These are phyloP conservation scores for Gentiana straminea DNA, from an alignment of 257 asterid species.

Conservation along the genomic window DNA sequence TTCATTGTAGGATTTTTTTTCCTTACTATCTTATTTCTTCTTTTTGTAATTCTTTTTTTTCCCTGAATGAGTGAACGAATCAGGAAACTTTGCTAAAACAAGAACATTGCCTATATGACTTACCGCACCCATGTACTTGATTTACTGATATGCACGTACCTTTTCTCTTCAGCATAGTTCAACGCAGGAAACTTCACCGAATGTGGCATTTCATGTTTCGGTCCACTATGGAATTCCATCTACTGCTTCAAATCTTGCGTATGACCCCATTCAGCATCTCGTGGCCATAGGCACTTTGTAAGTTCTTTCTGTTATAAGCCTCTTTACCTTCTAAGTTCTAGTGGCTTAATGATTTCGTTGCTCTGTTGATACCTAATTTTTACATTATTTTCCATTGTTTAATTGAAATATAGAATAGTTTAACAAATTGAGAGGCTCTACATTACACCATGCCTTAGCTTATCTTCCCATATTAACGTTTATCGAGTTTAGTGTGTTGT, in stretches of 20 bases:
- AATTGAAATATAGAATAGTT: neutral
- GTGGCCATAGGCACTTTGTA: slow-evolving; percentile 92
- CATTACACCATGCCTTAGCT: too few species aligned
- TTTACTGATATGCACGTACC: slow-evolving; percentile 2
- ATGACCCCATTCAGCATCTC: slow-evolving; percentile 73
- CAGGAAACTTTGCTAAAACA: too few species aligned
- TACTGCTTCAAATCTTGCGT: slow-evolving; percentile 75
- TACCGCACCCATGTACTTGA: neutral
- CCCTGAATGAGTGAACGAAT: too few species aligned
- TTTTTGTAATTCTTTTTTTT: too few species aligned
- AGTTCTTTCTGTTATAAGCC: slow-evolving; percentile 10
- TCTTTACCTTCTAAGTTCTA: too few species aligned
- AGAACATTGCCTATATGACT: too few species aligned
- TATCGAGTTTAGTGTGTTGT: too few species aligned
- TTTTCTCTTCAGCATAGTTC: slow-evolving; percentile 21
- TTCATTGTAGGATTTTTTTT: too few species aligned
- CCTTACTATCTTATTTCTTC: too few species aligned
- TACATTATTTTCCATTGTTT: neutral
- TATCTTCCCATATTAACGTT: too few species aligned
- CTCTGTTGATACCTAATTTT: neutral
- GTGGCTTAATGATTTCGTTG: too few species aligned
- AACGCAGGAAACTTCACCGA: slow-evolving; percentile 27
- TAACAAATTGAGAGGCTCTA: neutral
- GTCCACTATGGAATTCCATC: slow-evolving; percentile 95
- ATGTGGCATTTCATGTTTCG: slow-evolving; percentile 44